These are phyloP conservation scores for Macrolepiota dolichaula DNA, from an alignment of 768 basidiomycete genomes.

Conservation along the genomic window DNA sequence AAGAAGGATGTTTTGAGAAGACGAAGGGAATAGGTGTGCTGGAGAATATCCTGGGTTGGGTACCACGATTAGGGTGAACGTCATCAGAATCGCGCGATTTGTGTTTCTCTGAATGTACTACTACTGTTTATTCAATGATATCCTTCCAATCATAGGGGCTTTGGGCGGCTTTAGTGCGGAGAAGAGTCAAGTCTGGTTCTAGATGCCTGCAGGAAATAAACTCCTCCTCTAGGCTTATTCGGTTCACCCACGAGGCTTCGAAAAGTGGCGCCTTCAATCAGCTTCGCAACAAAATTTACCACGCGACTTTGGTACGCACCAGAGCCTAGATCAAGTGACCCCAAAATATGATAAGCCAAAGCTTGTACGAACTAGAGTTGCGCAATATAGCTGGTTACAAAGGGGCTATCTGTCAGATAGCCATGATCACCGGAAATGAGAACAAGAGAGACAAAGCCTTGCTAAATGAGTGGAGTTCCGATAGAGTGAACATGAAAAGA, in stretches of 20 bases:
- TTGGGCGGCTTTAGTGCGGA: not conserved
- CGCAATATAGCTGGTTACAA: not conserved
- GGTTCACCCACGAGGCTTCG: not conserved
- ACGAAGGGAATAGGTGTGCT: conserved; percentile 1
- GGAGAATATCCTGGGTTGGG: not conserved
- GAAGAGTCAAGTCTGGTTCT: not conserved
- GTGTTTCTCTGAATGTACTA: not conserved
- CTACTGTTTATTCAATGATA: not conserved
- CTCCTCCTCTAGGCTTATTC: not conserved
- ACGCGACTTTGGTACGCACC: not conserved
- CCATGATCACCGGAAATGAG: not conserved
- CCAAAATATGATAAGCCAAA: not conserved
- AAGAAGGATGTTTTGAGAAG: conserved; percentile 6
- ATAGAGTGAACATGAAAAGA: not conserved
- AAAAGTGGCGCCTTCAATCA: not conserved
- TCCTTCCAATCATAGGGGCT: not conserved
- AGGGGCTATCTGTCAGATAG: not conserved
- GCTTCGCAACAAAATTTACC: not conserved
- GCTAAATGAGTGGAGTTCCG: not conserved
- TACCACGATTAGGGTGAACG: not conserved
- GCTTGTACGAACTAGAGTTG: not conserved
- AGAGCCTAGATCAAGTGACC: not conserved
- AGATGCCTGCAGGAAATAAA: not conserved
- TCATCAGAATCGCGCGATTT: not conserved
- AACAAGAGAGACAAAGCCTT: not conserved